Evolutionary conservation across 805 yeast species (phyloP), one percentile per base, ranked within the genome.

Genomic region (Metschnikowia henanensis): DNA sequence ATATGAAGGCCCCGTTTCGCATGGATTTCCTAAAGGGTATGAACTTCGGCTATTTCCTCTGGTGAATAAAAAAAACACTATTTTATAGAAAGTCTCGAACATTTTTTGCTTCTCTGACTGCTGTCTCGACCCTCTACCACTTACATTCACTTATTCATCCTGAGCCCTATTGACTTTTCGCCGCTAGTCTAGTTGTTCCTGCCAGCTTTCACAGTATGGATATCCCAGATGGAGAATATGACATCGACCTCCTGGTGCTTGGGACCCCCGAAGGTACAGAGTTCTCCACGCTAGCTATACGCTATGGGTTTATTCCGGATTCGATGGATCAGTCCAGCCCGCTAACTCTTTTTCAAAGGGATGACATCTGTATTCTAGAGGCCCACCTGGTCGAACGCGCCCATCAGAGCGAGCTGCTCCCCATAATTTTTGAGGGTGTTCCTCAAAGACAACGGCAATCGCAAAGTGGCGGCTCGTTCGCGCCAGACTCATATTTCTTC

Each of bases 141-240:
- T n/a, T n/a, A n/a, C n/a, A n/a, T n/a, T n/a, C n/a, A n/a, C n/a
- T n/a, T n/a, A n/a, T n/a, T n/a, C n/a, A n/a, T n/a, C n/a, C n/a
- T n/a, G n/a, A n/a, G n/a, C n/a, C n/a, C n/a, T n/a, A n/a, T n/a
- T n/a, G n/a, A n/a, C n/a, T n/a, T n/a, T n/a, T n/a, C n/a, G n/a
- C n/a, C n/a, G n/a, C n/a, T n/a, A n/a, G 21, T 25, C 31, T 23
- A 23, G 12, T 9, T 9, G 8, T 21, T 34, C 15, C 17, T 26
- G 25, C 26, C 30, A 17, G n/a, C 10, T 15, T 16, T 17, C 37
- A 18, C 43, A 26, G 32, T 16, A 65, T 65, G 70, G 51, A 56
- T n/a, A 47, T 65, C 30, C 59, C 68, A 15, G 74, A 71, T 53
- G 76, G 76, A 16, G 76, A 71, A 49, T 71, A 71, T 53, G 74